phyloP scores from a whole-genome alignment of 371 early-diverging fungal genomes.

The Rhizopus sp. region DNA sequence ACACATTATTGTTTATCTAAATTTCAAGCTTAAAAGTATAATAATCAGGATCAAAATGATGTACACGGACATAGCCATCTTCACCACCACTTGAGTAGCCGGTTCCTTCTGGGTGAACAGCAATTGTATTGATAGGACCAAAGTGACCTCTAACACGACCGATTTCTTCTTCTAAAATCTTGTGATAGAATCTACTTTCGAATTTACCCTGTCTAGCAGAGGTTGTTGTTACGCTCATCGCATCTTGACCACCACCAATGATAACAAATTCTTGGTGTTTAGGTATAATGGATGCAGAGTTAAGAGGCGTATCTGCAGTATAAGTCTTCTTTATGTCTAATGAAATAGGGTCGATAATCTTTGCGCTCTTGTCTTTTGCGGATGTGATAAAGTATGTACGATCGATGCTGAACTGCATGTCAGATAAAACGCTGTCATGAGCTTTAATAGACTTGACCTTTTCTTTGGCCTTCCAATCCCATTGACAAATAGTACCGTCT shows the following conservation, averaged over 20 bases:
- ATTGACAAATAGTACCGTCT: conserved; percentile 87
- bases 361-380: conserved; percentile 95
- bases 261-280: conserved; percentile 77
- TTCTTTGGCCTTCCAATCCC: conserved; percentile 82
- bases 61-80: conserved; percentile 97
- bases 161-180: conserved; percentile 95
- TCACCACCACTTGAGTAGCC: conserved; percentile 98
- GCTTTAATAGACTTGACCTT: conserved; percentile 63
- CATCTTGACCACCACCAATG: conserved; percentile 84
- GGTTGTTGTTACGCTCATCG: conserved; percentile 95
- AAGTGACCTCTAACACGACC: conserved; percentile 99
- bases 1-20: conserved; percentile 16
- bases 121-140: conserved; percentile 99
- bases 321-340: conserved; percentile 86
- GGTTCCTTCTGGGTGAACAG: conserved; percentile 94
- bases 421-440: conserved; percentile 84
- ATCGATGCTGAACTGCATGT: conserved; percentile 93
- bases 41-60: conserved; percentile 96
- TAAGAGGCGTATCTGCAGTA: conserved; percentile 93
- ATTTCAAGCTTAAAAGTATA: conserved; percentile 85
- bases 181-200: conserved; percentile 98
- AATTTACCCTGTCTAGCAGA: conserved; percentile 96
- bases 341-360: conserved; percentile 87
- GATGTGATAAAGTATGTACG: conserved; percentile 96
- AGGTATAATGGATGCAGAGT: conserved; percentile 94